A percentile compares a stretch with the other conserved stretches of the same genome.
Evolutionary conservation across 441 rosid species (phyloP).

Genomic region (Viola pubescens): DNA sequence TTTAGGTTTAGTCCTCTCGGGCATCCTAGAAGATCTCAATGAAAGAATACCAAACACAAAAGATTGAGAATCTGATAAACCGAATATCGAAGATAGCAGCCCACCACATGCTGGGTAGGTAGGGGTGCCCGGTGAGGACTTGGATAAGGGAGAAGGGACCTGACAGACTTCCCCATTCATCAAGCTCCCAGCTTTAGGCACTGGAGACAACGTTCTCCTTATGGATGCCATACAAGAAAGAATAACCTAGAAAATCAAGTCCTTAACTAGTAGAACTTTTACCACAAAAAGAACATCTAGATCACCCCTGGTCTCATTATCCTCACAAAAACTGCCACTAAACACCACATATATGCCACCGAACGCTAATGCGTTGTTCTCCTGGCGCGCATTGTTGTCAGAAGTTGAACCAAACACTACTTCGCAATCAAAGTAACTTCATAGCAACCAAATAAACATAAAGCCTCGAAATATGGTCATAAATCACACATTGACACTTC

Average conservation of each 20-base stretch:
- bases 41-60: slow-evolving; percentile 26
- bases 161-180: slow-evolving; percentile 42
- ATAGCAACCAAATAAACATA: too few relatives aligned
- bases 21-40: slow-evolving; percentile 33
- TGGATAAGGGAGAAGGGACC: slow-evolving; percentile 56
- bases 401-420: background rate
- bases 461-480: too few relatives aligned
- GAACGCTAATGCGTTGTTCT: background rate
- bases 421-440: background rate
- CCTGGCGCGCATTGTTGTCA: background rate
- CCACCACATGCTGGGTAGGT: slow-evolving; percentile 33
- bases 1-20: slow-evolving; percentile 40
- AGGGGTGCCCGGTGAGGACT: slow-evolving; percentile 35
- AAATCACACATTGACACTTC: background rate
- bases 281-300: slow-evolving; percentile 8
- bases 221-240: slow-evolving; percentile 43
- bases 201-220: slow-evolving; percentile 50
- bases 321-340: background rate
- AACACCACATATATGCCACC: slow-evolving; percentile 4
- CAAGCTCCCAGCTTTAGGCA: slow-evolving; percentile 40
- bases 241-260: background rate
- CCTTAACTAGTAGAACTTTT: background rate
- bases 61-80: slow-evolving; percentile 37
- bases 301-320: slow-evolving; percentile 3
- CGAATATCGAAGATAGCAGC: slow-evolving; percentile 28